Conservation (phyloP, 495 filamentous ascomycete genomes). For the Peziza echinospora region DNA sequence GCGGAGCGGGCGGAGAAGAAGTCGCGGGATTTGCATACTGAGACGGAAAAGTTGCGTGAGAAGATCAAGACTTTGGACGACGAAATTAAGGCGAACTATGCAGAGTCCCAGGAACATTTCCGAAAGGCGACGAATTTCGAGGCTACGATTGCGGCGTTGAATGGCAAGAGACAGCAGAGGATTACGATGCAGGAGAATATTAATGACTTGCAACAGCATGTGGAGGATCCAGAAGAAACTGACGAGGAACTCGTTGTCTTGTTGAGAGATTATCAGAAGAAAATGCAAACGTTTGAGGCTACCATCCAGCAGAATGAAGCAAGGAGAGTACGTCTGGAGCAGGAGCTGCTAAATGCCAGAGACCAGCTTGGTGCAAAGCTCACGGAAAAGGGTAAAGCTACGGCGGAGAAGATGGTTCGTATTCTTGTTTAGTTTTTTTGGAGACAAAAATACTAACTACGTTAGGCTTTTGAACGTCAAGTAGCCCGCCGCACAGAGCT, state of each 20-base stretch:
- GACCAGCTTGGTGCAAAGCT: conserved; percentile 45
- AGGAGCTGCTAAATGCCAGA: conserved; percentile 36
- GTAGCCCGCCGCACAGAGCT: conserved; percentile 43
- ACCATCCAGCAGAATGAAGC: conserved; percentile 39
- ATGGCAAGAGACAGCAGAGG: conserved; percentile 54
- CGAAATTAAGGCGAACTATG: conserved; percentile 25
- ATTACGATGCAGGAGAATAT: conserved; percentile 28
- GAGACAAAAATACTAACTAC: not conserved
- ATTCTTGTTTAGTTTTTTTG: not conserved
- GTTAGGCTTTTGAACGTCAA: conserved; percentile 54
- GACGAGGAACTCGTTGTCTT: conserved; percentile 48
- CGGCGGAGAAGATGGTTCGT: conserved; percentile 46
- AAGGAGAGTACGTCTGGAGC: conserved; percentile 40
- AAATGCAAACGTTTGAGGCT: conserved; percentile 38
- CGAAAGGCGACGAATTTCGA: conserved; percentile 39
- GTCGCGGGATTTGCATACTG: conserved; percentile 38
- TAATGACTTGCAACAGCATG: conserved; percentile 38
- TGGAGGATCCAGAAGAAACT: conserved; percentile 52
- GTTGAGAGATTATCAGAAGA: conserved; percentile 61
- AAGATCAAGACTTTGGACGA: conserved; percentile 35
- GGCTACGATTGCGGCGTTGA: conserved; percentile 44
- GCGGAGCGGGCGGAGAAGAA: conserved; percentile 49
- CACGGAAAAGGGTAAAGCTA: conserved; percentile 58
- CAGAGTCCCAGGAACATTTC: conserved; percentile 30
- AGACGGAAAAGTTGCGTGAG: conserved; percentile 45